Conservation (phyloP, 345 rosid species). For the Clausena lansium region DNA sequence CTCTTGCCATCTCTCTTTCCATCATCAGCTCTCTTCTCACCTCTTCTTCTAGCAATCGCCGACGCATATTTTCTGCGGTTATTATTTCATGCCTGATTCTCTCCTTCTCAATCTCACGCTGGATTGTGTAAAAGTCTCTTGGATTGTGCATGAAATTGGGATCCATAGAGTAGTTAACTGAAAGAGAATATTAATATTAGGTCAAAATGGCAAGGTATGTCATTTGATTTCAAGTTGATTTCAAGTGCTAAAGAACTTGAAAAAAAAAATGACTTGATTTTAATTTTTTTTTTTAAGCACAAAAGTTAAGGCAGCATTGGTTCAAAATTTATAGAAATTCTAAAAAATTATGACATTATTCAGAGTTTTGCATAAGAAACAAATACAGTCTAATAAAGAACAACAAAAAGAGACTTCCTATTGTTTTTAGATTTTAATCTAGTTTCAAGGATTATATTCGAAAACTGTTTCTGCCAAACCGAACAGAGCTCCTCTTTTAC, state of each 20-base stretch:
- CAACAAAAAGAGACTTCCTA: not conserved
- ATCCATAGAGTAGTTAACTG: not conserved
- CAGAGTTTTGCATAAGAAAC: not conserved
- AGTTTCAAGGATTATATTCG: not conserved
- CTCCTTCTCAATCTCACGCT: conserved; percentile 40
- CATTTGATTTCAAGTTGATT: not conserved
- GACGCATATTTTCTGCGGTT: conserved; percentile 25
- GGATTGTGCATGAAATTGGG: conserved; percentile 3
- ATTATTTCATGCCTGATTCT: conserved; percentile 43
- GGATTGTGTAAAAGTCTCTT: conserved; percentile 20
- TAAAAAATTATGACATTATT: not conserved
- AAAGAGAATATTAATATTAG: not conserved
- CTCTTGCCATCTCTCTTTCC: conserved; percentile 37
- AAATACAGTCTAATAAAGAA: not conserved
- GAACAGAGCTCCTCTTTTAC: not conserved
- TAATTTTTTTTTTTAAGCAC: not conserved
- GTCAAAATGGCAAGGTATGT: not conserved
- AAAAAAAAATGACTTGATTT: not conserved
- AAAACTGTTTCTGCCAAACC: not conserved
- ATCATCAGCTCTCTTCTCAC: conserved; percentile 44
- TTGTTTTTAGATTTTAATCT: not conserved
- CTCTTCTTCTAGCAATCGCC: conserved; percentile 40
- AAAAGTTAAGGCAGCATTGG: not conserved
- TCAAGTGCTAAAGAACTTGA: not conserved
- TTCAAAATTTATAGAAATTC: not conserved